These are phyloP conservation scores for Cystofilobasidium capitatum DNA, from an alignment of 768 basidiomycete genomes.

Conservation along the genomic window DNA sequence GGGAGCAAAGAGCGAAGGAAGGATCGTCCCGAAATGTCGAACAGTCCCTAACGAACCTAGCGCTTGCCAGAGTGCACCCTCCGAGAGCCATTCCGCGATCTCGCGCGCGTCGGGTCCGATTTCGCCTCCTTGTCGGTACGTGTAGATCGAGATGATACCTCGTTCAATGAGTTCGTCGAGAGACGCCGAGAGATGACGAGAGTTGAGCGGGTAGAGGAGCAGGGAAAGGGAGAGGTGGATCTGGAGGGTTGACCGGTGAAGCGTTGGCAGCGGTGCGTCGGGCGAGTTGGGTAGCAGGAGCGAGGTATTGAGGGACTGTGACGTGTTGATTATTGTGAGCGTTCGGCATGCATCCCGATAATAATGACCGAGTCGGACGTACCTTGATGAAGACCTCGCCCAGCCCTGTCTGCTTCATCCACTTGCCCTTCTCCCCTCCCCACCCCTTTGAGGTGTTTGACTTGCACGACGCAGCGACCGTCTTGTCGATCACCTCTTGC, in stretches of 20 bases:
- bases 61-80: not conserved
- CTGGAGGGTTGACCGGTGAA: not conserved
- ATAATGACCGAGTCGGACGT: not conserved
- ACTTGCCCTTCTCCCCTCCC: constrained; percentile 9
- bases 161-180: constrained; percentile 19
- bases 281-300: constrained; percentile 11
- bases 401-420: constrained; percentile 21
- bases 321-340: not conserved
- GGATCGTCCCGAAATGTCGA: constrained; percentile 10
- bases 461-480: not conserved
- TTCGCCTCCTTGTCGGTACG: constrained; percentile 18
- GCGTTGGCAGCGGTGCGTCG: not conserved
- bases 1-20: constrained; percentile 16
- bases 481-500: not conserved
- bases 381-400: constrained; percentile 24
- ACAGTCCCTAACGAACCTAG: constrained; percentile 7
- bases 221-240: not conserved
- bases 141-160: constrained; percentile 16
- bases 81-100: constrained; percentile 6
- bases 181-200: not conserved
- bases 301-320: constrained; percentile 14
- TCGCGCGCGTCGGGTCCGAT: constrained; percentile 15
- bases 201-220: constrained; percentile 16
- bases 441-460: constrained; percentile 5
- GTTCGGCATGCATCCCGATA: not conserved